These are phyloP conservation scores for Chenopodium album DNA, from an alignment of 148 eudicot genomes.

Conservation along the genomic window DNA sequence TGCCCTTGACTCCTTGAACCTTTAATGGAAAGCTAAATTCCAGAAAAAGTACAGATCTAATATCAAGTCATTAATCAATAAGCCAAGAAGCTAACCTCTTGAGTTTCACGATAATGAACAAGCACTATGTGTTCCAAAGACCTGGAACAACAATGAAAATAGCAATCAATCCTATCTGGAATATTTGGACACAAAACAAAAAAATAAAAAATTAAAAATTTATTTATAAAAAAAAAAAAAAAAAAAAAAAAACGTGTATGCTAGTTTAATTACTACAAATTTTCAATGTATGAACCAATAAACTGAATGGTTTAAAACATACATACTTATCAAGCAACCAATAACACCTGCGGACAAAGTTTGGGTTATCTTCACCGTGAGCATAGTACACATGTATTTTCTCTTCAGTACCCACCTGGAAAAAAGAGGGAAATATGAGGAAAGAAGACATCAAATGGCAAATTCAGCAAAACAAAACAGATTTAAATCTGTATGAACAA, in stretches of 20 bases:
- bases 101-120: conserved; percentile 96
- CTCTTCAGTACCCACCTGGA: conserved; percentile 88
- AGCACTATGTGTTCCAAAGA: conserved; percentile 85
- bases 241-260: neutral
- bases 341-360: conserved; percentile 94
- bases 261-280: neutral
- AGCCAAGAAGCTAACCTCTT: conserved; percentile 61
- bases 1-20: neutral
- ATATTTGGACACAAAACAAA: too few species aligned
- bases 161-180: neutral
- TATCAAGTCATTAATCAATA: conserved; percentile 13
- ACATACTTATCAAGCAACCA: conserved; percentile 98
- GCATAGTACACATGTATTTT: conserved; percentile 96
- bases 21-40: neutral
- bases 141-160: conserved; percentile 46
- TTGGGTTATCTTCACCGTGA: conserved; percentile 73
- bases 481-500: neutral
- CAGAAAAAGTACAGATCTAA: neutral
- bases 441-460: neutral
- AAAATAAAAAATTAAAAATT: too few species aligned
- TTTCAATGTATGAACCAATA: conserved; percentile 13
- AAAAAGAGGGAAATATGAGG: conserved; percentile 2
- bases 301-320: conserved; percentile 15
- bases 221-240: too few species aligned
- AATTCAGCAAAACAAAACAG: neutral